phyloP scores from a whole-genome alignment of 1,284 basidiomycete genomes.

The Polyporus tsugae region DNA sequence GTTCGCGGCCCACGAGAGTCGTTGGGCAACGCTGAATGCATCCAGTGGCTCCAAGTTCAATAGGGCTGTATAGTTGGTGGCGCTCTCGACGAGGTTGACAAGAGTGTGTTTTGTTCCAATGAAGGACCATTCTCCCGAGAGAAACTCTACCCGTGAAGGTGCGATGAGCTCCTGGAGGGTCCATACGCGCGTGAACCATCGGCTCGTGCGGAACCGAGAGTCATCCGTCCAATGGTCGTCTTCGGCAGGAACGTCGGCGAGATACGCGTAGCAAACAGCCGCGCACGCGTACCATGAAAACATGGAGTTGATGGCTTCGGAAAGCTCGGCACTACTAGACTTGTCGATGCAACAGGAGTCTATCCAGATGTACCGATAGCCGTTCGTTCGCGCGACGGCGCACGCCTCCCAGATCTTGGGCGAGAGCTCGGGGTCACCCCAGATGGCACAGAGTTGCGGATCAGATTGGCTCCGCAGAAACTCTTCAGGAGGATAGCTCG shows the following conservation, averaged over 20 bases:
- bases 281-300: background rate
- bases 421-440: background rate
- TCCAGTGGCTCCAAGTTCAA: background rate
- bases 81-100: background rate
- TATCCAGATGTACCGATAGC: background rate
- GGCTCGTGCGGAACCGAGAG: background rate
- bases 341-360: slow-evolving; percentile 10
- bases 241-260: background rate
- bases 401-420: slow-evolving; percentile 1
- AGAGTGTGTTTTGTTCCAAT: background rate
- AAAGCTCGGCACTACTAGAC: slow-evolving; percentile 3
- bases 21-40: background rate
- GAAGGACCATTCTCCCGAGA: background rate
- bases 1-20: background rate
- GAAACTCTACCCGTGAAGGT: background rate
- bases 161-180: slow-evolving; percentile 7
- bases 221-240: background rate
- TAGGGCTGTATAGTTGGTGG: background rate
- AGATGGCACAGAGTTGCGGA: background rate
- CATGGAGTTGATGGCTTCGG: slow-evolving; percentile 6
- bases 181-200: slow-evolving; percentile 1
- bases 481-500: too few species aligned
- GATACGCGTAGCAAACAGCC: background rate
- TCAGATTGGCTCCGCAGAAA: background rate
- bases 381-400: background rate